Base-by-base conservation (phyloP, 31 red algal genomes). In the Porphyra umbilicalis region DNA sequence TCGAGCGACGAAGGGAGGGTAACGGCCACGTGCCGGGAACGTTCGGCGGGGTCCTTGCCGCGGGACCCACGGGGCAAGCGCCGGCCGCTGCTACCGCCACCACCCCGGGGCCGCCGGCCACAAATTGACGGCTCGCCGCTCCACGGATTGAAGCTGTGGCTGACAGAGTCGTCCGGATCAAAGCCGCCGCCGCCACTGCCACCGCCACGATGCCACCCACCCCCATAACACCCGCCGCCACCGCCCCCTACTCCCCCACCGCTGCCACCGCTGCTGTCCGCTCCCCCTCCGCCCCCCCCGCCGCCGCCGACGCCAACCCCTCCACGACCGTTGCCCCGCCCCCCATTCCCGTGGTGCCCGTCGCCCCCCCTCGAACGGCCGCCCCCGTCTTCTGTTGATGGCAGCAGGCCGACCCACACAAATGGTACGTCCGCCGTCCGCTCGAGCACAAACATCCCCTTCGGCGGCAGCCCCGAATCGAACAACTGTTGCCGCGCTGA, bases 331-430 rank as follows among this genome's bases (percentile, higher is more conserved):
- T 78, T 15, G 30, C 77, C 33, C 16, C 77, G 25, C 25, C 77
- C 33, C 4, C 34, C 77, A 16, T 30, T 16, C 16, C 77, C 77
- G 35, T 78, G 34, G 33, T 78, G 83, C 30, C 35, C 74, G 11
- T 36, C 57, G 14, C 25, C 36, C 11, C 36, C 57, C 30, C 35
- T 30, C 13, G 76, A 85, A 1, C 33, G n/a, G 31, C 35, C 75
- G 32, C 35, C 75, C 9, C 29, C 36, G 25, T 75, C 31, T 15
- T 71, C 75, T 1, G 75, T 20, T 0, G 33, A 35, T 15, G 83
- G 36, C 33, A 36, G 5, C 42, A 75, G 10, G 42, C 93, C 88
- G 0, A 95, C 88, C 88, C 93, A 95, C 4, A 95, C 93, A 78
- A 90, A 87, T 13, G 93, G 93, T 10, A 85, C n/a, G 40, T 85